phyloP scores from a whole-genome alignment of 192 early-diverging fungal species.

The Linnemannia exigua region DNA sequence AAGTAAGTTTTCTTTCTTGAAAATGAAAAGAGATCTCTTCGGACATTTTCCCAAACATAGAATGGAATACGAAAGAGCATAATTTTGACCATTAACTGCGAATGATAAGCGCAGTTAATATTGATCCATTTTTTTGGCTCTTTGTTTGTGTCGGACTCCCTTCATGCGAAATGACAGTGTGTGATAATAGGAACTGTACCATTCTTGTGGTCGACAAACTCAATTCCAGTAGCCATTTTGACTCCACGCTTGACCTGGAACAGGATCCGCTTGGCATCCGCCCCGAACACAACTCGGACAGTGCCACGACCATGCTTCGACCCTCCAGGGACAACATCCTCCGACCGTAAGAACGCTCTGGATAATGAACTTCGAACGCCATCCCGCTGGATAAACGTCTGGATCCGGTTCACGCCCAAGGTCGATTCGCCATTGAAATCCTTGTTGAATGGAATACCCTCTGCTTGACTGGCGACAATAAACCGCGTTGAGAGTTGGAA shows the following conservation, averaged over 20 bases:
- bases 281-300: slow-evolving; percentile 42
- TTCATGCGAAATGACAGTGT: neutral
- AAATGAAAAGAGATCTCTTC: neutral
- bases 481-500: slow-evolving; percentile 21
- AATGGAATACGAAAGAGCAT: neutral
- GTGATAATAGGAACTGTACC: neutral
- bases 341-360: slow-evolving; percentile 33
- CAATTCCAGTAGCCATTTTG: slow-evolving; percentile 39
- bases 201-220: slow-evolving; percentile 45
- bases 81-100: neutral
- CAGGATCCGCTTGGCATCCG: slow-evolving; percentile 13
- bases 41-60: neutral
- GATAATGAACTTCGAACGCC: slow-evolving; percentile 44
- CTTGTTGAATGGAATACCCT: slow-evolving; percentile 36
- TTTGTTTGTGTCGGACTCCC: neutral
- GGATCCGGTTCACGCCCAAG: slow-evolving; percentile 33
- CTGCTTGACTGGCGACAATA: slow-evolving; percentile 17
- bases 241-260: slow-evolving; percentile 16
- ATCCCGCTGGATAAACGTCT: slow-evolving; percentile 45
- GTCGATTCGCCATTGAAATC: slow-evolving; percentile 48
- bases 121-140: neutral
- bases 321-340: slow-evolving; percentile 32
- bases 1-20: neutral
- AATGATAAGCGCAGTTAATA: neutral
- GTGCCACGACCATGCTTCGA: slow-evolving; percentile 5